Evolutionary conservation across 345 rosid species (phyloP).

Genomic region (Stellera chamaejasme): DNA sequence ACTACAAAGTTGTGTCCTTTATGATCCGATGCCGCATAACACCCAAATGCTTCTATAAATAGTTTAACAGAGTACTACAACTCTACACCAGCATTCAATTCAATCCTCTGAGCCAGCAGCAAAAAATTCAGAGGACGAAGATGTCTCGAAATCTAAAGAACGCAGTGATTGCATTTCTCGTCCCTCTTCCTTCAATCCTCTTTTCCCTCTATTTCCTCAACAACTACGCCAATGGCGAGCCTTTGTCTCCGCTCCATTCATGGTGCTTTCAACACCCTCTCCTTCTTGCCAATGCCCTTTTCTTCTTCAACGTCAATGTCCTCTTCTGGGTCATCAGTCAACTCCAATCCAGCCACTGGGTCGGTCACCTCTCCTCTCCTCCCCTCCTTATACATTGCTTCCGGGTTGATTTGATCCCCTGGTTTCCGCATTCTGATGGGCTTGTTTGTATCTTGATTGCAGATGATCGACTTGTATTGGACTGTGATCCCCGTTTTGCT

Average conservation of each 20-base stretch:
- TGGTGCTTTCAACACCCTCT: slow-evolving; percentile 86
- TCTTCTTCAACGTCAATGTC: slow-evolving; percentile 89
- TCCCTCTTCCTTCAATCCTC: slow-evolving; percentile 68
- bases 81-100: too few relatives aligned
- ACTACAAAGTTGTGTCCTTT: too few relatives aligned
- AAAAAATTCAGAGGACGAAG: neutral
- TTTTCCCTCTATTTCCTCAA: slow-evolving; percentile 57
- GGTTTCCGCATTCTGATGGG: neutral
- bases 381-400: neutral
- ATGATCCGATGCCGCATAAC: too few relatives aligned
- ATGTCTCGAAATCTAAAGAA: slow-evolving; percentile 50
- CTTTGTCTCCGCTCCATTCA: slow-evolving; percentile 32
- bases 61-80: too few relatives aligned
- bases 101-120: too few relatives aligned
- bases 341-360: slow-evolving; percentile 85
- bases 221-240: slow-evolving; percentile 14
- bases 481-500: slow-evolving; percentile 84
- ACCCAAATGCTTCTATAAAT: too few relatives aligned
- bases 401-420: neutral
- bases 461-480: slow-evolving; percentile 98
- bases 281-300: slow-evolving; percentile 63
- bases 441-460: slow-evolving; percentile 9
- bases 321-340: slow-evolving; percentile 84
- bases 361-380: slow-evolving; percentile 11
- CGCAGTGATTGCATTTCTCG: slow-evolving; percentile 56